These are phyloP conservation scores for Dryadomyces sulphureus DNA, from an alignment of 2,329 filamentous ascomycete genomes.

Conservation along the genomic window DNA sequence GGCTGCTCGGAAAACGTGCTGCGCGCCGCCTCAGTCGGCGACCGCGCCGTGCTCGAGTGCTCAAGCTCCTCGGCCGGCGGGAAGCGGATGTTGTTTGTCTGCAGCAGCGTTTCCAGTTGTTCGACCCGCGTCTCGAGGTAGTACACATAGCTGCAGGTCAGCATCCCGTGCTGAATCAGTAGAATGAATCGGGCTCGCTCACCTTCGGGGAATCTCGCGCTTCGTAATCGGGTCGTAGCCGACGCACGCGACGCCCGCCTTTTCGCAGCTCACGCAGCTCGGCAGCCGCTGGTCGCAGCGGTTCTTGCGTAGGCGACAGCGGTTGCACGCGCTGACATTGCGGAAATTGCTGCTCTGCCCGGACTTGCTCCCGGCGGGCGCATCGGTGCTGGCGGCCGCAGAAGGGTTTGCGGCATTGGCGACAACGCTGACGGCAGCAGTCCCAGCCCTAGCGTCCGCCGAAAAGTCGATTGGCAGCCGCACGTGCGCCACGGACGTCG, in stretches of 20 bases:
- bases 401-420: too few relatives aligned
- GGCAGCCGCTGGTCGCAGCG: slow-evolving; percentile 87
- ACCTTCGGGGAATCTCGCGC: slow-evolving; percentile 84
- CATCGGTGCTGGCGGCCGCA: slow-evolving; percentile 11
- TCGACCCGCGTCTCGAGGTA: slow-evolving; percentile 80
- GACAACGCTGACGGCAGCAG: background rate
- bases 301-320: slow-evolving; percentile 84
- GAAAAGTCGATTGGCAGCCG: background rate
- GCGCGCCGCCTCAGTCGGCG: slow-evolving; percentile 2
- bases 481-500: background rate
- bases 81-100: slow-evolving; percentile 54
- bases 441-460: background rate
- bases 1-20: slow-evolving; percentile 16
- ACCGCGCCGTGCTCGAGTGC: slow-evolving; percentile 16
- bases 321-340: slow-evolving; percentile 88
- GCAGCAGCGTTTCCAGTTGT: slow-evolving; percentile 66
- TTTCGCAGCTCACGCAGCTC: slow-evolving; percentile 81
- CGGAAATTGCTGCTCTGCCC: slow-evolving; percentile 56
- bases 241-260: slow-evolving; percentile 81
- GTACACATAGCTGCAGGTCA: slow-evolving; percentile 62
- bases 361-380: slow-evolving; percentile 24
- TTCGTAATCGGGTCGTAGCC: slow-evolving; percentile 96
- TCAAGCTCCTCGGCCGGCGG: slow-evolving; percentile 59
- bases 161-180: background rate
- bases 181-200: slow-evolving; percentile 22